Base-by-base conservation (phyloP, 441 rosid species). In the Aquilaria agallochum region DNA sequence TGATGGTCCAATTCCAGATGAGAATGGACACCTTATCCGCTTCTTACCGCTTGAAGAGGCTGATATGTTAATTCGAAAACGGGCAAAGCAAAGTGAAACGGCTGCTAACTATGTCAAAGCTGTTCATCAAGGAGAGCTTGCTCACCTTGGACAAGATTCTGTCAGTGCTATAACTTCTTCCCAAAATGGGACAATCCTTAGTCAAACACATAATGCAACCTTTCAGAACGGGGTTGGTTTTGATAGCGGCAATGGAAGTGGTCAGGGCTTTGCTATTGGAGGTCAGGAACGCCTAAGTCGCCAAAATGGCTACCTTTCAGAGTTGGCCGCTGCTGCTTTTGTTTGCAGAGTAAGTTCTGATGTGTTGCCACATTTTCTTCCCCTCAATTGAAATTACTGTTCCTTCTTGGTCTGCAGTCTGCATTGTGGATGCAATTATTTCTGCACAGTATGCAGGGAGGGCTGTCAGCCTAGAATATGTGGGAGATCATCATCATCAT, bases 241-340 rank as follows among this genome's bases (percentile, higher is more conserved):
- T 63, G 85, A 85, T 73, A 90, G 78, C 52, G 96, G 96, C 15
- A 83, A 84, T 67, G 97, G 98, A 27, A 83, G 90, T 33, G 97
- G 88, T 64, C 97, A 85, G 73, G 98, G 98, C 59, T 94, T 94
- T 87, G 97, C 98, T 32, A 84, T 94, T 58, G 98, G 98, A 59
- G 98, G 97, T 68, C 83, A 84, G 63, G 97, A 94, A 65, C 82
- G 87, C 55, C 89, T 76, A 62, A 90, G 95, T 74, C 86, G 95
- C 61, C 70, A 59, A 65, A 79, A 83, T 63, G 97, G 93, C 42
- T 90, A 89, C 67, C 88, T 90, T 60, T 84, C 97, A 55, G 98
- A 94, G 75, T 78, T 94, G 67, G 97, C 96, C 56, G 98, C 93
- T 55, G 98, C 98, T 60, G 96, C 96, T 51, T 94, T 89, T 62